Conservation (phyloP, 2,329 filamentous ascomycete genomes). For the Fusarium oligoseptatum region DNA sequence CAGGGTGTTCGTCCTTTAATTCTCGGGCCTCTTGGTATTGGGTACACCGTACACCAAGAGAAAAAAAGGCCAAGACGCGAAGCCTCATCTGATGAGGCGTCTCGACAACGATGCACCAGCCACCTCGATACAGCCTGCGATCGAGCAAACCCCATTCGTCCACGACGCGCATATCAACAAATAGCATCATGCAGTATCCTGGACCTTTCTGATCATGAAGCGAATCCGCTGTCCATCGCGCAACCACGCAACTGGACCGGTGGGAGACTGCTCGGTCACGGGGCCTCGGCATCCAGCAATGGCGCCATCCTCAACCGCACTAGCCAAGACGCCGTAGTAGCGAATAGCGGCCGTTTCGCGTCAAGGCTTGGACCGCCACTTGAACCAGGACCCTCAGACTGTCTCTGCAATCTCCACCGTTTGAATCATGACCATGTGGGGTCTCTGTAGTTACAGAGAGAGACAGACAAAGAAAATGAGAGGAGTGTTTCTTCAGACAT, state of each 20-base stretch:
- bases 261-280: not conserved
- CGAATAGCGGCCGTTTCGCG: constrained; percentile 32
- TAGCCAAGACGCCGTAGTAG: constrained; percentile 6
- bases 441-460: not conserved
- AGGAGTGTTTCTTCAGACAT: constrained; percentile 13
- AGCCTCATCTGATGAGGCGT: constrained; percentile 6
- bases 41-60: not conserved
- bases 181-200: not conserved
- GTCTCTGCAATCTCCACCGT: constrained; percentile 1
- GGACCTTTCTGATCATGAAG: not conserved
- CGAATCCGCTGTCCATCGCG: not conserved
- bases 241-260: not conserved
- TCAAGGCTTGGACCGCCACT: constrained; percentile 19
- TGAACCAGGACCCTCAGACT: not conserved
- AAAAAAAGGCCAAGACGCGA: not conserved
- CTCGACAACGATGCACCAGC: constrained; percentile 16
- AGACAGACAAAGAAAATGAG: not conserved
- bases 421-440: not conserved
- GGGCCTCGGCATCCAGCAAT: constrained; percentile 5
- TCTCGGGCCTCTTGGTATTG: not conserved
- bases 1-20: constrained; percentile 9
- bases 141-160: constrained; percentile 23
- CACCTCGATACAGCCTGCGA: constrained; percentile 23
- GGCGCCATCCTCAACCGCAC: constrained; percentile 17
- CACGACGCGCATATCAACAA: constrained; percentile 10